These are phyloP conservation scores for Rhodotorula paludigena DNA, from an alignment of 768 basidiomycete genomes.

Conservation along the genomic window DNA sequence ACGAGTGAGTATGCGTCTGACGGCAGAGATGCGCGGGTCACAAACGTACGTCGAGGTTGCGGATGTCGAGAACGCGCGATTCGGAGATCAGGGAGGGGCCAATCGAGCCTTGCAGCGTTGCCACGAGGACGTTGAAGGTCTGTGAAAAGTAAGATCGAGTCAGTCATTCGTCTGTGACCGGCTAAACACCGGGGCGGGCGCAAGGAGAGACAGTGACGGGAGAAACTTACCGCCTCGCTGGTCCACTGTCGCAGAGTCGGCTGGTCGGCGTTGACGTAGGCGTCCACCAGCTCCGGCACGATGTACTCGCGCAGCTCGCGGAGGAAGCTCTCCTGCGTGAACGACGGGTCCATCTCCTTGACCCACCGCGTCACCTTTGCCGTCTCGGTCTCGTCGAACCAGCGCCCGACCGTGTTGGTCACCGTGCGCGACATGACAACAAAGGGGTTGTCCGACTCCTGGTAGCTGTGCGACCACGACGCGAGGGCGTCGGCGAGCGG, in stretches of 20 bases:
- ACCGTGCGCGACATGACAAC: constrained; percentile 73
- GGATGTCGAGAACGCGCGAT: constrained; percentile 91
- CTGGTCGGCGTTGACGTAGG: constrained; percentile 83
- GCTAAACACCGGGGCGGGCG: neutral
- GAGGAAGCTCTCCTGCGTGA: constrained; percentile 79
- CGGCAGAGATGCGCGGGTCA: neutral
- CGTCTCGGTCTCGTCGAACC: constrained; percentile 91
- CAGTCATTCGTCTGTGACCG: neutral
- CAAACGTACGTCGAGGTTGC: constrained; percentile 81
- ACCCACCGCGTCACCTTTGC: constrained; percentile 88
- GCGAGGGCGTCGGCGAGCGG: constrained; percentile 33
- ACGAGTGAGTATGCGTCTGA: neutral
- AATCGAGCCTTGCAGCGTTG: constrained; percentile 90
- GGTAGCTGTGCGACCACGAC: constrained; percentile 57
- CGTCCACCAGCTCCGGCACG: constrained; percentile 94
- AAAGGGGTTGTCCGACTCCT: constrained; percentile 89
- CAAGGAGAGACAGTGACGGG: constrained; percentile 13
- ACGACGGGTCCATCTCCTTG: constrained; percentile 79
- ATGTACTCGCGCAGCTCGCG: constrained; percentile 92
- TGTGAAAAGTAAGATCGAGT: constrained; percentile 43
- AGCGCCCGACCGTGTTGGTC: constrained; percentile 76
- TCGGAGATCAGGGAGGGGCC: constrained; percentile 84
- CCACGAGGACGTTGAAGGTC: constrained; percentile 98
- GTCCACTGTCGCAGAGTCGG: constrained; percentile 85
- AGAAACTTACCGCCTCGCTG: constrained; percentile 75